Conservation (phyloP, 805 yeast species). For the Phaffomyces antillensis region DNA sequence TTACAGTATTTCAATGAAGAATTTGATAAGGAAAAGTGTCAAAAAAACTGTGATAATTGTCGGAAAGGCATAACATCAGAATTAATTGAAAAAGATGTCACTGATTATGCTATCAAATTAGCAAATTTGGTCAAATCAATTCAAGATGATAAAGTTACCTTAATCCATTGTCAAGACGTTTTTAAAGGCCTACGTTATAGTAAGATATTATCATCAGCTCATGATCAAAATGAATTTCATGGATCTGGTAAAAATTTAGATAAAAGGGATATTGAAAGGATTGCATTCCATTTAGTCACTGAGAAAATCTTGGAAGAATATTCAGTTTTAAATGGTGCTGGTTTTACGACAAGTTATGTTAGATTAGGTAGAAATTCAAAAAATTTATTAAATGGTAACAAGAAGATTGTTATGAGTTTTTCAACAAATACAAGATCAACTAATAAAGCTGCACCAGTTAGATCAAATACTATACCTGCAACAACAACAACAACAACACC, state of each 20-base stretch:
- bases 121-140: slow-evolving; percentile 51
- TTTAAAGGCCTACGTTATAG: slow-evolving; percentile 63
- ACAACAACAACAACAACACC: not conserved
- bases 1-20: slow-evolving; percentile 84
- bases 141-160: slow-evolving; percentile 58
- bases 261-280: slow-evolving; percentile 71
- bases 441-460: not conserved
- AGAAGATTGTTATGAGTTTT: slow-evolving; percentile 47
- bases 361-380: slow-evolving; percentile 52
- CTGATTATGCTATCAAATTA: slow-evolving; percentile 52
- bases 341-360: slow-evolving; percentile 76
- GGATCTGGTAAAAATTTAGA: slow-evolving; percentile 63
- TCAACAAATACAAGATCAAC: slow-evolving; percentile 11
- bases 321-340: slow-evolving; percentile 63
- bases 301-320: slow-evolving; percentile 64
- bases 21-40: slow-evolving; percentile 61
- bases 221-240: slow-evolving; percentile 51
- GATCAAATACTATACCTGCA: slow-evolving; percentile 2
- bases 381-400: slow-evolving; percentile 36
- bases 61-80: slow-evolving; percentile 33
- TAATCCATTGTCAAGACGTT: slow-evolving; percentile 75
- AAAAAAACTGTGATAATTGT: slow-evolving; percentile 83
- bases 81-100: slow-evolving; percentile 57
- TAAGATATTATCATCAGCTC: slow-evolving; percentile 58
- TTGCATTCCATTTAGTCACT: slow-evolving; percentile 70